Conservation (phyloP, 179 eudicot genomes). For the Corrigiola litoralis region DNA sequence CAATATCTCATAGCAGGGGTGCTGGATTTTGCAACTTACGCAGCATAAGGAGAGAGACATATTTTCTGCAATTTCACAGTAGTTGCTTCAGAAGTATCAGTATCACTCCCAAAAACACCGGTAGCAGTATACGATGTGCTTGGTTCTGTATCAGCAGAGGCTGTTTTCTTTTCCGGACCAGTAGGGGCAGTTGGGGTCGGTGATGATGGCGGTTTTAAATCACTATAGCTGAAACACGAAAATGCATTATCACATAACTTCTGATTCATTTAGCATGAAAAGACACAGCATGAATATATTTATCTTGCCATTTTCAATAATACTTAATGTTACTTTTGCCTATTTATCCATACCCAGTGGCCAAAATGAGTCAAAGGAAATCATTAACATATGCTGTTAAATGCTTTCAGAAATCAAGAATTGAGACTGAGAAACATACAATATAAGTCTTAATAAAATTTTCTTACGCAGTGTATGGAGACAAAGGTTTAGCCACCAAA, state of each 20-base stretch:
- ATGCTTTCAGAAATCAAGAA: background rate
- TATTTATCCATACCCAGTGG: background rate
- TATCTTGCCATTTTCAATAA: too few species aligned
- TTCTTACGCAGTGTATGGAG: conserved; percentile 70
- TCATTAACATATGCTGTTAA: background rate
- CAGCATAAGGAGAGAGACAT: conserved; percentile 41
- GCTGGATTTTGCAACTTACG: conserved; percentile 22
- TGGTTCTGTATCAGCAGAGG: conserved; percentile 9
- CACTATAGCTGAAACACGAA: conserved; percentile 24
- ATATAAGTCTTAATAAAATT: background rate
- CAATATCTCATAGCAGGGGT: background rate
- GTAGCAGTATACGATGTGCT: conserved; percentile 8
- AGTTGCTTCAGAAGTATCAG: conserved; percentile 15
- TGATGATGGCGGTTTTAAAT: conserved; percentile 38
- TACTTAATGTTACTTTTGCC: background rate
- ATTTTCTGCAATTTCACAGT: conserved; percentile 19
- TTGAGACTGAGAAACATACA: background rate
- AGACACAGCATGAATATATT: too few species aligned
- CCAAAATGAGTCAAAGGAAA: background rate
- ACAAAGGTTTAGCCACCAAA: conserved; percentile 36
- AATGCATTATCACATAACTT: background rate
- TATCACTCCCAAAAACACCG: conserved; percentile 7
- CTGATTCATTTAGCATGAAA: background rate
- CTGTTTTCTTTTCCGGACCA: conserved; percentile 11
- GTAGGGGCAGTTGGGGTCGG: conserved; percentile 28